These are phyloP conservation scores for Ogataea parapolymorpha DNA, from an alignment of 805 yeast genomes.

Conservation along the genomic window DNA sequence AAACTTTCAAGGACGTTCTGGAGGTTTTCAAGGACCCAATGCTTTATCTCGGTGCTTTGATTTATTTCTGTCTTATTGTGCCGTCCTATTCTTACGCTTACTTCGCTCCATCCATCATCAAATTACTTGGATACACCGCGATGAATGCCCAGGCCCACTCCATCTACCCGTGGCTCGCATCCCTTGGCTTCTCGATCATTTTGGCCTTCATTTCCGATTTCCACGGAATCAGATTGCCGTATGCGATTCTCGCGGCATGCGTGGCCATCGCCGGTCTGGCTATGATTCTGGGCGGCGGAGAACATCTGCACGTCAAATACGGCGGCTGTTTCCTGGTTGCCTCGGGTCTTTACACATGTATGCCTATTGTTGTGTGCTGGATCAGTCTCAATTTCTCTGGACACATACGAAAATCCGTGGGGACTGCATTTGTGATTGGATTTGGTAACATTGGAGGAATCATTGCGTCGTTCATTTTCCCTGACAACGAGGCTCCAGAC, in stretches of 20 bases:
- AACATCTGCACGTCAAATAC: slow-evolving; percentile 43
- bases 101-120: slow-evolving; percentile 66
- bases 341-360: slow-evolving; percentile 56
- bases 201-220: slow-evolving; percentile 64
- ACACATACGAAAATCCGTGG: slow-evolving; percentile 52
- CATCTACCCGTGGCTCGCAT: slow-evolving; percentile 80
- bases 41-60: slow-evolving; percentile 54
- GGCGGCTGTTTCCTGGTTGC: slow-evolving; percentile 64
- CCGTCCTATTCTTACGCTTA: slow-evolving; percentile 78
- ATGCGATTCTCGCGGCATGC: slow-evolving; percentile 31
- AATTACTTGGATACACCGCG: slow-evolving; percentile 60
- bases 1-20: slow-evolving; percentile 43
- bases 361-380: slow-evolving; percentile 75
- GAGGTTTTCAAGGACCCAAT: slow-evolving; percentile 57
- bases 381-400: slow-evolving; percentile 58
- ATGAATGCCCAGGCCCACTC: slow-evolving; percentile 76
- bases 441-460: slow-evolving; percentile 76
- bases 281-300: slow-evolving; percentile 46
- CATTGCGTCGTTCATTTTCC: slow-evolving; percentile 56
- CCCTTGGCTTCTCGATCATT: slow-evolving; percentile 64
- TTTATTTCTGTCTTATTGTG: slow-evolving; percentile 62
- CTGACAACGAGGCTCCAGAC: slow-evolving; percentile 54
- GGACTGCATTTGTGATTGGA: slow-evolving; percentile 55
- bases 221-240: slow-evolving; percentile 43
- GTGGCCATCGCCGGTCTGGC: slow-evolving; percentile 53